These are phyloP conservation scores for Candida broadrunensis DNA, from an alignment of 805 yeast genomes.

Conservation along the genomic window DNA sequence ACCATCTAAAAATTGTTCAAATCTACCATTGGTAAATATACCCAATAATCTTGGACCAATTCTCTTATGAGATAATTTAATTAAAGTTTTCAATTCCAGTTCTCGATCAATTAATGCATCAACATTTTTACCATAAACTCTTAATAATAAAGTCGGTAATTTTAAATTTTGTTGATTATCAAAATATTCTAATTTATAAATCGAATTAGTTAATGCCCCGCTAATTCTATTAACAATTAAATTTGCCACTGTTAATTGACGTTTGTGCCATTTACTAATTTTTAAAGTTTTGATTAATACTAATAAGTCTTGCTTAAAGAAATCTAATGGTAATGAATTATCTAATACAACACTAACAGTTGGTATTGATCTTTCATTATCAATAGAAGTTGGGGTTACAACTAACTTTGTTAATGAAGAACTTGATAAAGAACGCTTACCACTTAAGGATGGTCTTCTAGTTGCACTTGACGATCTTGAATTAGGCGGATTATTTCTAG, in stretches of 20 bases:
- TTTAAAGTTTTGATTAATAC: conserved; percentile 59
- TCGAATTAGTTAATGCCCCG: conserved; percentile 92
- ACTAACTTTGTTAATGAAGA: conserved; percentile 26
- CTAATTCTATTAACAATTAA: conserved; percentile 66
- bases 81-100: conserved; percentile 67
- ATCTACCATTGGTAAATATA: conserved; percentile 86
- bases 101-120: conserved; percentile 85
- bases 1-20: conserved; percentile 87
- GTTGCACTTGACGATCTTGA: conserved; percentile 32
- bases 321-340: conserved; percentile 75
- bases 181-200: conserved; percentile 67
- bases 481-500: conserved; percentile 18
- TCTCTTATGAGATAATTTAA: conserved; percentile 67
- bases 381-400: conserved; percentile 25
- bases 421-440: conserved; percentile 33
- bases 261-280: conserved; percentile 77
- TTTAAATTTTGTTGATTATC: conserved; percentile 27
- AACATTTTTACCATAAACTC: conserved; percentile 88
- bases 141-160: conserved; percentile 63
- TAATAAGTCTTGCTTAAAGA: conserved; percentile 77
- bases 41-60: conserved; percentile 92
- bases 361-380: conserved; percentile 38
- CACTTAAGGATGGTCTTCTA: conserved; percentile 30
- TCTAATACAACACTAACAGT: conserved; percentile 62
- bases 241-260: conserved; percentile 36